Base-by-base conservation (phyloP, 1,284 basidiomycete species). In the Singerocomus rubriflavus region DNA sequence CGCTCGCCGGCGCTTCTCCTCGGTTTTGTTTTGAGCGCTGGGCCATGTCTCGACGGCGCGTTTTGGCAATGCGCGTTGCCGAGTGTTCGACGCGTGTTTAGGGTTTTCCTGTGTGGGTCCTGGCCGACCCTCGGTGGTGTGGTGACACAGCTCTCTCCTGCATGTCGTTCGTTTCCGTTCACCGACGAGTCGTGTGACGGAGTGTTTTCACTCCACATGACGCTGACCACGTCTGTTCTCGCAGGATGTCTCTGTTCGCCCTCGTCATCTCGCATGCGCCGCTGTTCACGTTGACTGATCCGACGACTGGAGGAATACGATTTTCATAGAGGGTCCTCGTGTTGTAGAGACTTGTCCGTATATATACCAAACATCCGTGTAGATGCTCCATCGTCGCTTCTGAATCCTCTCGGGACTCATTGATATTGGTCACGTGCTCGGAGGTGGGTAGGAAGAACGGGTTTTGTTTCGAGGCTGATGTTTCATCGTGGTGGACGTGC, bases 231-330 rank as follows among this genome's bases (percentile, higher is more conserved):
- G 65, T 49, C 39, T 58, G 41, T 63, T 61, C 63, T 36, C 56
- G 56, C 57, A 70, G 65, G 66, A 70, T 70, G 57, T 67, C 65
- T 39, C 43, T 65, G 43, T 65, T 69, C 40, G 67, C 54, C 37
- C 57, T 67, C 16, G 43, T 69, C 48, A 42, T 67, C 6, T 68
- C 67, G 14, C 65, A 67, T 38, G 62, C 56, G 52, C 62, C 67
- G 27, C 34, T 67, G 44, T 65, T 67, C 53, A 65, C 54, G 30
- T 47, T 69, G 46, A 66, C 67, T 43, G 67, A 70, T 55, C 65
- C 64, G 38, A 49, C 53, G 12, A 69, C 67, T 38, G 66, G 67
- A 30, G 63, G 54, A 34, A 50, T 69, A 51, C 54, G 46, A 48
- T 66, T 64, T 64, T 68, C 64, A 48, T 69, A 67, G 54, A 41